These are phyloP conservation scores for Boletus speciosus DNA, from an alignment of 768 basidiomycete species.

Conservation along the genomic window DNA sequence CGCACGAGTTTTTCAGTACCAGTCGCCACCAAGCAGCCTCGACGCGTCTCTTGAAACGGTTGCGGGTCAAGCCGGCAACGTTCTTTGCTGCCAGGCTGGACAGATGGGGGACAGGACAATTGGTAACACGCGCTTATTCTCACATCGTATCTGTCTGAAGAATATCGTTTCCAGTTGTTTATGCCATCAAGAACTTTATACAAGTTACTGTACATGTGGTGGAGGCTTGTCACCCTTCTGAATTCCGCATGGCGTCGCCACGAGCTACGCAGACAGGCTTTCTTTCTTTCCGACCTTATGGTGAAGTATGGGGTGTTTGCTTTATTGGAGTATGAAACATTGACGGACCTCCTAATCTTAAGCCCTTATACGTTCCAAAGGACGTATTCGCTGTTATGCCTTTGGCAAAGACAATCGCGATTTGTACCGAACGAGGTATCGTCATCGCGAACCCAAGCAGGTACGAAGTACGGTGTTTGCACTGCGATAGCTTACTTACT, in stretches of 20 bases:
- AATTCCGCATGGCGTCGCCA: constrained; percentile 35
- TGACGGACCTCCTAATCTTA: constrained; percentile 1
- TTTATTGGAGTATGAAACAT: not conserved
- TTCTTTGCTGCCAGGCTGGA: constrained; percentile 61
- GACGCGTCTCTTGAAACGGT: constrained; percentile 61
- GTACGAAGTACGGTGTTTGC: constrained; percentile 38
- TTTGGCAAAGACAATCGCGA: constrained; percentile 58
- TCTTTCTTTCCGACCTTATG: constrained; percentile 57
- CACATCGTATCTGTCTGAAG: constrained; percentile 3
- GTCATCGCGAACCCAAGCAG: constrained; percentile 64
- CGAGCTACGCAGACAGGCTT: constrained; percentile 27
- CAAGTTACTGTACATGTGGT: constrained; percentile 58
- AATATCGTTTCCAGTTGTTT: constrained; percentile 51
- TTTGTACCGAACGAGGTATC: constrained; percentile 63
- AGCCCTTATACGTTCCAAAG: constrained; percentile 71
- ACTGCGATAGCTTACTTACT: not conserved
- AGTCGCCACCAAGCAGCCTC: constrained; percentile 43
- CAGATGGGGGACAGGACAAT: constrained; percentile 51
- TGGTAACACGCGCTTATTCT: constrained; percentile 38
- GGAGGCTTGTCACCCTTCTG: constrained; percentile 48
- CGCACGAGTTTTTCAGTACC: constrained; percentile 52
- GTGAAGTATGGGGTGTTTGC: constrained; percentile 48
- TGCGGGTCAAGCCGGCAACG: constrained; percentile 47
- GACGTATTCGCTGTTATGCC: constrained; percentile 62
- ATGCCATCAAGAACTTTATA: constrained; percentile 57